Conservation (phyloP, 495 filamentous ascomycete species). For the Pseudoneurospora amorphoporcata region DNA sequence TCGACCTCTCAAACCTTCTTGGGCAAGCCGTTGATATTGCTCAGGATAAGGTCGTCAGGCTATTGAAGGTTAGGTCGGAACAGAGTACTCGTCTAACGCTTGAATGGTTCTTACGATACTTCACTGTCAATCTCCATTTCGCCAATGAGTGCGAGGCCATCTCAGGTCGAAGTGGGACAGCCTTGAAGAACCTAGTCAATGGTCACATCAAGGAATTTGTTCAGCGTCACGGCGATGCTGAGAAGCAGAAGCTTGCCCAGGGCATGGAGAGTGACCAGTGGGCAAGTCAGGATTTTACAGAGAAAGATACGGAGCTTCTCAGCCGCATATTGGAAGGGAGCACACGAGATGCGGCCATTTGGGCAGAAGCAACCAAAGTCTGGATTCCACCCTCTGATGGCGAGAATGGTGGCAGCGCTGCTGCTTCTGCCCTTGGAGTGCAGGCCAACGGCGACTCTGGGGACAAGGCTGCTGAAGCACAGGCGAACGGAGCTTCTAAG, state of each 20-base stretch:
- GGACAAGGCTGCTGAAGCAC: constrained; percentile 10
- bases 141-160: constrained; percentile 96
- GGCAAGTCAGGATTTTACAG: constrained; percentile 78
- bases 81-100: constrained; percentile 63
- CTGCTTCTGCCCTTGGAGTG: background rate
- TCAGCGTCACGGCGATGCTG: constrained; percentile 57
- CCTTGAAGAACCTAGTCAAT: constrained; percentile 80
- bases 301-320: constrained; percentile 53
- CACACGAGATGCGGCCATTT: constrained; percentile 66
- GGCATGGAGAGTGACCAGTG: constrained; percentile 85
- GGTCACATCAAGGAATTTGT: constrained; percentile 89
- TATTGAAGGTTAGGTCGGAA: constrained; percentile 84
- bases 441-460: constrained; percentile 15
- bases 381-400: constrained; percentile 48
- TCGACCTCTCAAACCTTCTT: constrained; percentile 91
- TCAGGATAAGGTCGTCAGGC: constrained; percentile 83
- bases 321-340: constrained; percentile 63
- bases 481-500: constrained; percentile 47
- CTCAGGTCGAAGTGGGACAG: constrained; percentile 73
- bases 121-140: constrained; percentile 86
- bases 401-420: constrained; percentile 13
- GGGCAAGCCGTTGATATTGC: constrained; percentile 89
- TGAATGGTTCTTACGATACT: constrained; percentile 79
- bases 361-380: constrained; percentile 60
- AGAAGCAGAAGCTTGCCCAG: constrained; percentile 70